phyloP scores from a whole-genome alignment of 805 yeast genomes.

The Teunomyces kruisii region DNA sequence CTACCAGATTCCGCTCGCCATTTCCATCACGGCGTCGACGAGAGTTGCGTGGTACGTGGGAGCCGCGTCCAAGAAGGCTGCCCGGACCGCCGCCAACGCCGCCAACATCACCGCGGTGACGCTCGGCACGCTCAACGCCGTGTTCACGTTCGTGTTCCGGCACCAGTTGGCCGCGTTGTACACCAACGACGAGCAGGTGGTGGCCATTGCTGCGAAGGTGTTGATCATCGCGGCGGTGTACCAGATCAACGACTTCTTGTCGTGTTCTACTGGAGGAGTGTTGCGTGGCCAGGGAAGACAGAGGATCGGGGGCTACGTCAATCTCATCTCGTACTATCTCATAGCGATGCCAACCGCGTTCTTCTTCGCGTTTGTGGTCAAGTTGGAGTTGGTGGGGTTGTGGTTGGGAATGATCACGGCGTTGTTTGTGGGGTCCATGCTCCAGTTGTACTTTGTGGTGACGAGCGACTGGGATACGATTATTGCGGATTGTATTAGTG shows the following conservation, averaged over 20 bases:
- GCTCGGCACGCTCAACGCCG: conserved; percentile 38
- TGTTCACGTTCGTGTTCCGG: conserved; percentile 38
- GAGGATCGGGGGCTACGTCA: conserved; percentile 53
- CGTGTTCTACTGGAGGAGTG: conserved; percentile 53
- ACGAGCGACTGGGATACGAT: conserved; percentile 45
- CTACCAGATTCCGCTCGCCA: conserved; percentile 75
- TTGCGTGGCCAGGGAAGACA: conserved; percentile 61
- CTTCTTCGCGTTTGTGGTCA: conserved; percentile 41
- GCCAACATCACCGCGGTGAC: conserved; percentile 31
- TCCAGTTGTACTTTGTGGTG: conserved; percentile 42
- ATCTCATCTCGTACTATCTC: conserved; percentile 47
- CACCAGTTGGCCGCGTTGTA: conserved; percentile 39
- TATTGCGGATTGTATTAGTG: conserved; percentile 40
- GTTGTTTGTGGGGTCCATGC: conserved; percentile 37
- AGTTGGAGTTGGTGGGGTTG: conserved; percentile 43
- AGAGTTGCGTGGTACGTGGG: conserved; percentile 78
- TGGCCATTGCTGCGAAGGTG: conserved; percentile 37
- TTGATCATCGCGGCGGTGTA: conserved; percentile 49
- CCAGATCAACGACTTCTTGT: conserved; percentile 51
- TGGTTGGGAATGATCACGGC: conserved; percentile 52
- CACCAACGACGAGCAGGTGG: conserved; percentile 38
- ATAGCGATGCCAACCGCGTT: conserved; percentile 51
- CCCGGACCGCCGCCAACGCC: conserved; percentile 35
- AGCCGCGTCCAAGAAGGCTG: conserved; percentile 49
- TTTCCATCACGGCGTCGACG: conserved; percentile 73